Percentiles rank a stretch among this genome's conserved stretches.
Conservation (phyloP, 1,284 basidiomycete genomes). For the Porogramme epimiltina region DNA sequence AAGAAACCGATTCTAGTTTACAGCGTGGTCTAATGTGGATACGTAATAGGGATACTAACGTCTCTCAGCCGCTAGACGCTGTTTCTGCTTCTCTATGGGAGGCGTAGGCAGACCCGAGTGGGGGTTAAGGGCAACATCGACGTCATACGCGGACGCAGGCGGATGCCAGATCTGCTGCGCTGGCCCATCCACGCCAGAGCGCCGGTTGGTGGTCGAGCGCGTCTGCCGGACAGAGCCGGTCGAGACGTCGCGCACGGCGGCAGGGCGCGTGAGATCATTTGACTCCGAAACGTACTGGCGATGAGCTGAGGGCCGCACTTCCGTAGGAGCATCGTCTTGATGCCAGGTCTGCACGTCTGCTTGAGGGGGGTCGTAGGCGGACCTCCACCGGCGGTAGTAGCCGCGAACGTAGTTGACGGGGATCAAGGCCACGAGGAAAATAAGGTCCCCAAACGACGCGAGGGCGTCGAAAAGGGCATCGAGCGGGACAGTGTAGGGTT, state of each 20-base stretch:
- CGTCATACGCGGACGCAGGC: conserved; percentile 35
- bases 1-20: too few relatives aligned
- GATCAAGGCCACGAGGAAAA: conserved; percentile 54
- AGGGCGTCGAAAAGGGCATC: conserved; percentile 61
- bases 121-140: conserved; percentile 19
- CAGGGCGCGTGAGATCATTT: conserved; percentile 9
- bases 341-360: conserved; percentile 19
- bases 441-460: conserved; percentile 63
- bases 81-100: conserved; percentile 23
- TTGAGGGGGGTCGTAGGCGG: conserved; percentile 17
- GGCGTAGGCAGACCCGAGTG: conserved; percentile 23
- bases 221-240: conserved; percentile 17
- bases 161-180: conserved; percentile 43
- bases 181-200: conserved; percentile 8
- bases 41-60: conserved; percentile 50
- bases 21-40: too few relatives aligned
- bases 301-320: conserved; percentile 13
- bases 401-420: conserved; percentile 50
- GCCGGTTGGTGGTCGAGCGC: conserved; percentile 7
- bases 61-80: conserved; percentile 34
- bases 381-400: conserved; percentile 42
- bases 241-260: conserved; percentile 7
- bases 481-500: conserved; percentile 63
- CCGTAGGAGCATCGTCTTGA: conserved; percentile 7
- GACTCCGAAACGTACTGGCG: conserved; percentile 16